These are phyloP conservation scores for Cubamyces lactineus DNA, from an alignment of 768 basidiomycete genomes.

Conservation along the genomic window DNA sequence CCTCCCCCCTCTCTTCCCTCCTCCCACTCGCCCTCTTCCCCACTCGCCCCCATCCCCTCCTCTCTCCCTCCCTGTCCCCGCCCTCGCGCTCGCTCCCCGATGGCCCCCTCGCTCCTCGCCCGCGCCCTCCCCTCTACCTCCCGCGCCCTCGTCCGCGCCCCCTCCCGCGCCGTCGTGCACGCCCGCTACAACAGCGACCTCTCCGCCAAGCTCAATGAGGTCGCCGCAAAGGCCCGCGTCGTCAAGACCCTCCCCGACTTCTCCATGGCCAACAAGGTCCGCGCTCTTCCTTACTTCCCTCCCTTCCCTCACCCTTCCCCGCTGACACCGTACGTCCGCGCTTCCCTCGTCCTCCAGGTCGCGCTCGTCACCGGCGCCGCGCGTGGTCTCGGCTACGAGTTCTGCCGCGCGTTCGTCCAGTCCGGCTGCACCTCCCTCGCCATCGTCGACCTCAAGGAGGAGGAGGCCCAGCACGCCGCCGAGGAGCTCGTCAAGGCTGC, in stretches of 20 bases:
- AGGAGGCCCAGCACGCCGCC: constrained; percentile 69
- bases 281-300: constrained; percentile 4
- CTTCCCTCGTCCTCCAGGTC: constrained; percentile 54
- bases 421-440: constrained; percentile 83
- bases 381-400: constrained; percentile 86
- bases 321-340: neutral
- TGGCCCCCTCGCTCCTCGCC: constrained; percentile 35
- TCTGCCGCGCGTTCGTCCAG: constrained; percentile 88
- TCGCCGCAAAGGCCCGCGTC: constrained; percentile 30
- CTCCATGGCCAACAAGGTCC: constrained; percentile 78
- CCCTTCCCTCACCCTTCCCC: neutral
- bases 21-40: constrained; percentile 23
- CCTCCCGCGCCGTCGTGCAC: constrained; percentile 22
- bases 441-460: constrained; percentile 78
- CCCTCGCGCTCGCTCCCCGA: constrained; percentile 27
- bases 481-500: constrained; percentile 61
- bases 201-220: constrained; percentile 20
- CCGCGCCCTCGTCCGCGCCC: constrained; percentile 29
- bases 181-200: constrained; percentile 27
- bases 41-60: constrained; percentile 21
- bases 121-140: constrained; percentile 27
- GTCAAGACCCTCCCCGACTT: constrained; percentile 69
- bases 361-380: constrained; percentile 94
- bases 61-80: constrained; percentile 24
- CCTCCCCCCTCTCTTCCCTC: constrained; percentile 20